These are phyloP conservation scores for Emydomyces testavorans DNA, from an alignment of 2,329 filamentous ascomycete species.

Conservation along the genomic window DNA sequence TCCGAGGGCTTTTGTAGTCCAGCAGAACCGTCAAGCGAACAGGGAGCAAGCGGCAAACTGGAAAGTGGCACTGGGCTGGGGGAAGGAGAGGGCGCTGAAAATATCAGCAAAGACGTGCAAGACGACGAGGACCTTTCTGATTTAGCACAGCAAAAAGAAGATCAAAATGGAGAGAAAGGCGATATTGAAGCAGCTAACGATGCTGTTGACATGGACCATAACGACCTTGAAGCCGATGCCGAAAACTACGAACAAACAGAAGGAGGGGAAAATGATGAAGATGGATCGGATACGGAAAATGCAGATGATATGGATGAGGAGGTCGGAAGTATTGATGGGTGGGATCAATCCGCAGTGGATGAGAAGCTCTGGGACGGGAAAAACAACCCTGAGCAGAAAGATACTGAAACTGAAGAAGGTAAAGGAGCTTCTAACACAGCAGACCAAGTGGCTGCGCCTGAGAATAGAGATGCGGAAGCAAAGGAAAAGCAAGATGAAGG, in stretches of 20 bases:
- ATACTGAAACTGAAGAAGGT: slow-evolving; percentile 64
- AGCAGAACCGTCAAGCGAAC: slow-evolving; percentile 62
- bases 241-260: slow-evolving; percentile 47
- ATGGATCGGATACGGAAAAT: slow-evolving; percentile 49
- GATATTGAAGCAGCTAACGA: slow-evolving; percentile 38
- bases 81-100: slow-evolving; percentile 87
- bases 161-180: slow-evolving; percentile 34
- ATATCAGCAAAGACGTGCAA: slow-evolving; percentile 94
- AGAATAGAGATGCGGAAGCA: slow-evolving; percentile 44
- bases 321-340: slow-evolving; percentile 76
- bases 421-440: slow-evolving; percentile 43
- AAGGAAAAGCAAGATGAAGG: slow-evolving; percentile 46
- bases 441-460: slow-evolving; percentile 51
- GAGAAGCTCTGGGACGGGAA: slow-evolving; percentile 97
- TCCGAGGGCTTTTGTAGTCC: slow-evolving; percentile 86
- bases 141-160: slow-evolving; percentile 70
- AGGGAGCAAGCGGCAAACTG: slow-evolving; percentile 62
- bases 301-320: slow-evolving; percentile 73
- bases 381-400: slow-evolving; percentile 51
- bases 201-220: slow-evolving; percentile 54
- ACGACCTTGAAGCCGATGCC: slow-evolving; percentile 80
- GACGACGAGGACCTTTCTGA: slow-evolving; percentile 90
- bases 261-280: slow-evolving; percentile 42
- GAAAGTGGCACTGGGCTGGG: slow-evolving; percentile 89
- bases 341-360: slow-evolving; percentile 81